These are phyloP conservation scores for Phytophthora chlamydospora DNA, from an alignment of 352 stramenopile species.

Conservation along the genomic window DNA sequence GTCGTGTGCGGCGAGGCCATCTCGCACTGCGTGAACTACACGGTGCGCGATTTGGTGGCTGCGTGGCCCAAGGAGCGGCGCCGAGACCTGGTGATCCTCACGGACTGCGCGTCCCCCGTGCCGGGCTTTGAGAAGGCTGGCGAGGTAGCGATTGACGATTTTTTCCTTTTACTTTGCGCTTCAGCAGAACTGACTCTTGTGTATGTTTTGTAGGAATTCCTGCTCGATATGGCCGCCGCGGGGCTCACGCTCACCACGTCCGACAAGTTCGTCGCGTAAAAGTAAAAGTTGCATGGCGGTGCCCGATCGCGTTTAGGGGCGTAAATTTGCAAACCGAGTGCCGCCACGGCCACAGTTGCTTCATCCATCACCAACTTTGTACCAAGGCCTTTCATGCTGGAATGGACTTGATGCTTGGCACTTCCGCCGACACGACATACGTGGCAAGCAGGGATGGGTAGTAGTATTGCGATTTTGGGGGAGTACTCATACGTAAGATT, in stretches of 20 bases:
- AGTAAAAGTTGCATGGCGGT: background rate
- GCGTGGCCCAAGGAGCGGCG: slow-evolving; percentile 81
- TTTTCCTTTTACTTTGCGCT: slow-evolving; percentile 15
- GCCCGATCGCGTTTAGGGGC: background rate
- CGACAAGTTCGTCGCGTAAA: slow-evolving; percentile 43
- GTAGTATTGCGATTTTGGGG: no score
- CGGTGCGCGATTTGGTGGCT: slow-evolving; percentile 90
- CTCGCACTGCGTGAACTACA: slow-evolving; percentile 98
- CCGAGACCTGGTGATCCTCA: slow-evolving; percentile 76
- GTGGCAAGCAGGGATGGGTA: slow-evolving; percentile 11
- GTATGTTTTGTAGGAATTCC: slow-evolving; percentile 46
- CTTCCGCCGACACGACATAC: slow-evolving; percentile 14
- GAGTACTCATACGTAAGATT: no score
- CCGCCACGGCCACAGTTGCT: background rate
- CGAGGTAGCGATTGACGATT: slow-evolving; percentile 40
- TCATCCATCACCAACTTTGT: background rate
- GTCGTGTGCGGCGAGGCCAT: slow-evolving; percentile 94
- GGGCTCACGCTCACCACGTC: slow-evolving; percentile 71
- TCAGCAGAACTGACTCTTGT: slow-evolving; percentile 8
- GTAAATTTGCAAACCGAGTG: background rate
- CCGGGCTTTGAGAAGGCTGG: slow-evolving; percentile 73
- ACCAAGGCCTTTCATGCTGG: slow-evolving; percentile 9
- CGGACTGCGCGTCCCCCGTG: slow-evolving; percentile 77
- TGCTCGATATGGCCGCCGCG: slow-evolving; percentile 65
- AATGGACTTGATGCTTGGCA: slow-evolving; percentile 16